Evolutionary conservation across 108 stramenopile genomes (phyloP), one percentile per base, ranked within the genome.

Genomic region (Cyclotella baltica): DNA sequence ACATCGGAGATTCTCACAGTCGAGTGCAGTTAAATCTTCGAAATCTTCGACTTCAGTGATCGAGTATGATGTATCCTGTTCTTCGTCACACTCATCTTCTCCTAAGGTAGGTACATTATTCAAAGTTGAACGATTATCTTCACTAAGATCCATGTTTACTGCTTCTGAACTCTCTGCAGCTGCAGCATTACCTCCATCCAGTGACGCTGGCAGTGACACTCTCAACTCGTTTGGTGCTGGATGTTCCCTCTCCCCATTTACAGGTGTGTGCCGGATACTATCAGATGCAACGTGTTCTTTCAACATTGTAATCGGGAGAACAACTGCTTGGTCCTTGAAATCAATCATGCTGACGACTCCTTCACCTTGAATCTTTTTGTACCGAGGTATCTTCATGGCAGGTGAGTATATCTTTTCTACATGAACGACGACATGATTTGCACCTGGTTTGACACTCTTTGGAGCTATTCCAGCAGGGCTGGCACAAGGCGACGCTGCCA

Each of bases 281-380:
- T 73, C 34, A 20, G 69, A 77, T 53, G 48, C 34, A 31, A 78
- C 28, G 22, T 80, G 78, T 9, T 80, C 53, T 66, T 80, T 80
- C 22, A 80, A 33, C 72, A 80, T 80, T 27, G 11, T 19, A 35
- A 74, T n/a, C 29, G 78, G 78, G 0, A 80, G 34, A 0, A 80
- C 65, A 27, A 80, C 37, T 6, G 29, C 30, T 22, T 18, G 18
- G 18, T 46, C 27, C 25, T 40, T 22, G 23, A 80, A 67, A 48
- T 73, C 63, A 2, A 27, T 56, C 4, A 80, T 48, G 16, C 36
- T 67, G 3, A 50, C 53, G 6, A 37, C 15, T 5, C 31, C 30
- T 16, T 23, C 30, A 27, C 30, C 27, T 16, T 18, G 29, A 27
- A 33, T 64, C 43, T 28, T 28, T 25, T 23, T 27, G 28, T 67